Evolutionary conservation across 1,284 basidiomycete genomes (phyloP).

Genomic region (Sanghuangporus sanghuang): DNA sequence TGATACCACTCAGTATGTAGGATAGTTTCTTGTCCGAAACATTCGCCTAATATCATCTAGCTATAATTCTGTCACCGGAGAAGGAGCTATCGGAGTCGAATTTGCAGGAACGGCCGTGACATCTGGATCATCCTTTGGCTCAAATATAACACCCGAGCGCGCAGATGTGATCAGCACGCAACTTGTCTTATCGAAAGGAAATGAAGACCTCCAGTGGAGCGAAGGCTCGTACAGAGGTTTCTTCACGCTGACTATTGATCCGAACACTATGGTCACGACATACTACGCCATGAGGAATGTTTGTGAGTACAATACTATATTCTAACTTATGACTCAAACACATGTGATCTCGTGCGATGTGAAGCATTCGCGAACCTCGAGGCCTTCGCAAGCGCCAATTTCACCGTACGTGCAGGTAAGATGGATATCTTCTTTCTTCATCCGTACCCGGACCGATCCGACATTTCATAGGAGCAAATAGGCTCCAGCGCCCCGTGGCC

Average conservation of each 20-base stretch:
- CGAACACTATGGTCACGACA: slow-evolving; percentile 44
- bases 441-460: not conserved
- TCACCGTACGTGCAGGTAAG: slow-evolving; percentile 38
- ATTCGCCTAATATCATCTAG: slow-evolving; percentile 21
- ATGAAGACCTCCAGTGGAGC: slow-evolving; percentile 58
- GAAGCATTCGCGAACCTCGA: slow-evolving; percentile 43
- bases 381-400: slow-evolving; percentile 42
- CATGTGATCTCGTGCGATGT: not conserved
- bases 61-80: slow-evolving; percentile 49
- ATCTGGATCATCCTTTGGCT: slow-evolving; percentile 47
- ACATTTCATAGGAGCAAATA: slow-evolving; percentile 38
- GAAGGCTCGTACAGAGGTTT: slow-evolving; percentile 62
- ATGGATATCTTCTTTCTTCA: not conserved
- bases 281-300: slow-evolving; percentile 58
- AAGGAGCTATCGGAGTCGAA: slow-evolving; percentile 57
- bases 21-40: not conserved
- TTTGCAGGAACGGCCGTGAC: slow-evolving; percentile 66
- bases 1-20: slow-evolving; percentile 40
- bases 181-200: slow-evolving; percentile 35
- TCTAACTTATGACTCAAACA: not conserved
- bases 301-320: slow-evolving; percentile 28
- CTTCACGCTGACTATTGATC: slow-evolving; percentile 47
- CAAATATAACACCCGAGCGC: slow-evolving; percentile 33
- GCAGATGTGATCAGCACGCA: slow-evolving; percentile 38
- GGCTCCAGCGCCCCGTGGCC: slow-evolving; percentile 50